A percentile compares a stretch with the other conserved stretches of the same genome.
Evolutionary conservation across 495 filamentous ascomycete genomes (phyloP).

Genomic region (Hyaloscypha finlandica): DNA sequence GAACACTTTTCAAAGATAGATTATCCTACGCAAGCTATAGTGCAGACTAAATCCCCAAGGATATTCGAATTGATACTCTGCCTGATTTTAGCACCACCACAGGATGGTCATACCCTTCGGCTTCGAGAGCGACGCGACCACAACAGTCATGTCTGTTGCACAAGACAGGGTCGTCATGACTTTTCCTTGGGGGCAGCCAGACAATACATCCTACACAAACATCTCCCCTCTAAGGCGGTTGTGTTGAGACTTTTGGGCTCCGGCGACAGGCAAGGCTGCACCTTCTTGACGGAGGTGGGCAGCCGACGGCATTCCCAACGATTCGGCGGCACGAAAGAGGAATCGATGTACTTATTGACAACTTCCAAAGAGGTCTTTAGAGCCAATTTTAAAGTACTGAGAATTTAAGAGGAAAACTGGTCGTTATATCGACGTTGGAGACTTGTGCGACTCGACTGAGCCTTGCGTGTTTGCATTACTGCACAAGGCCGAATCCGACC

Average conservation of each 20-base stretch:
- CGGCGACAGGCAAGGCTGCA: neutral
- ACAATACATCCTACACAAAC: slow-evolving; percentile 27
- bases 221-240: slow-evolving; percentile 7
- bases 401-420: too few relatives aligned
- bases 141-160: slow-evolving; percentile 18
- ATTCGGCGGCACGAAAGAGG: neutral
- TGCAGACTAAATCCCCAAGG: slow-evolving; percentile 16
- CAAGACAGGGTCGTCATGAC: neutral
- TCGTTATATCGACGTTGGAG: neutral
- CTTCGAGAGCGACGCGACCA: neutral
- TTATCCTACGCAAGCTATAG: slow-evolving; percentile 17
- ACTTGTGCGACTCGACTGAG: neutral
- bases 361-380: neutral
- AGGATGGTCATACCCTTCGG: slow-evolving; percentile 24
- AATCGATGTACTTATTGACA: neutral
- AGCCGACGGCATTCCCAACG: neutral
- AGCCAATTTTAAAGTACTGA: too few relatives aligned
- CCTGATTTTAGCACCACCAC: slow-evolving; percentile 20
- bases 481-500: neutral
- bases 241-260: neutral
- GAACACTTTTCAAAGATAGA: neutral
- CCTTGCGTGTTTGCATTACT: neutral
- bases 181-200: slow-evolving; percentile 19
- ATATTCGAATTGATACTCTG: slow-evolving; percentile 9
- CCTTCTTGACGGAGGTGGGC: neutral